Evolutionary conservation across 208 protist genomes (phyloP), one percentile per base, ranked within the genome.

Genomic region (Trypanosoma rangeli): DNA sequence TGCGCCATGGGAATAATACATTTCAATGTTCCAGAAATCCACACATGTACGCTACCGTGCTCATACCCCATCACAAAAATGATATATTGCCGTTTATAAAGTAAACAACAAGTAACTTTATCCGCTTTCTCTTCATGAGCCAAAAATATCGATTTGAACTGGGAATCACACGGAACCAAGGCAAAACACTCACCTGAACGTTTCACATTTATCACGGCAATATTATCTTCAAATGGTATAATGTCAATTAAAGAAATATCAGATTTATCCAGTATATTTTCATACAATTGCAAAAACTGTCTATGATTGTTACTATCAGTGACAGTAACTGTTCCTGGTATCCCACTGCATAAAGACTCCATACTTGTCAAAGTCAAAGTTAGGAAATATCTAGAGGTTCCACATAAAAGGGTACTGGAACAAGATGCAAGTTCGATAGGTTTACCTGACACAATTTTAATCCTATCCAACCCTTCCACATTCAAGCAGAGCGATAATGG

Each of bases 1-100:
- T 78, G 73, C 31, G 42, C 62, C 64, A 64, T 65, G 35, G 46
- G 64, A 59, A 70, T n/a, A 28, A 67, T 29, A 62, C 9, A 64
- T 61, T 64, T 54, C 18, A 62, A 31, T 24, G 61, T 42, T 61
- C 57, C 71, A 22, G 44, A 57, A 49, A 66, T 5, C 71, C 71
- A 76, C 12, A 76, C 64, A 67, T 67, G 54, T 37, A 76, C 13
- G 16, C 48, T 53, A 53, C 71, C 71, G 59, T 76, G 33, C 50
- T 61, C 16, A 66, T 76, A 35, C 50, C 71, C 71, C 1, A 46
- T 70, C 0, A 76, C 64, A 64, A 76, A 76, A 70, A 70, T 54
- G 35, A 37, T 64, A 52, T 70, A 54, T 48, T 58, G 33, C 33
- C 31, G 12, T 28, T 65, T 63, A 57, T 71, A 76, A n/a, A 70